Percentiles rank a stretch among this genome's conserved stretches.
Evolutionary conservation across 164 flowering plant genomes (phyloP).

Genomic region (Chimonanthus praecox): DNA sequence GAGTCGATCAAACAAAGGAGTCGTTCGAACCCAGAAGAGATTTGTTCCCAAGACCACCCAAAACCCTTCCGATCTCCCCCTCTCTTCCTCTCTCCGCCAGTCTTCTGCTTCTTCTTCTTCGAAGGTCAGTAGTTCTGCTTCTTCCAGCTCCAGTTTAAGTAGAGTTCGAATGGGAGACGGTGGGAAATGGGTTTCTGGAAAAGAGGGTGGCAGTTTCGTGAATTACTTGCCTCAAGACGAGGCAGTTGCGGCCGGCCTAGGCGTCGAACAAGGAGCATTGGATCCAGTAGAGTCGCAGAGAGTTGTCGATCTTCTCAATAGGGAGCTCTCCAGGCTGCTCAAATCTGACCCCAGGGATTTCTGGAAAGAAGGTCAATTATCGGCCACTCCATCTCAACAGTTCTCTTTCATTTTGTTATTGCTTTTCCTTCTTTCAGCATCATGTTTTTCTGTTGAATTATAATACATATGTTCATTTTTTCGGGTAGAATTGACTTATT

Average conservation of each 20-base stretch:
- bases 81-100: conserved; percentile 45
- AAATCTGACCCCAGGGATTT: conserved; percentile 65
- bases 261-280: conserved; percentile 84
- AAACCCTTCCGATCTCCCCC: conserved; percentile 26
- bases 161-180: conserved; percentile 36
- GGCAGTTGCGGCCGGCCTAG: conserved; percentile 85
- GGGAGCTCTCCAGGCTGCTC: conserved; percentile 69
- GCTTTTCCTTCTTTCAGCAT: neutral
- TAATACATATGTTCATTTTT: neutral
- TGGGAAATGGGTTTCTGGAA: conserved; percentile 48
- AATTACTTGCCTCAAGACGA: conserved; percentile 90
- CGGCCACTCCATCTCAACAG: neutral
- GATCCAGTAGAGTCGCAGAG: conserved; percentile 90
- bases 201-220: conserved; percentile 52
- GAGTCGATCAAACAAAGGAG: conserved; percentile 29
- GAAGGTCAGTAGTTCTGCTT: conserved; percentile 5
- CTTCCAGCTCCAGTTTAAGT: conserved; percentile 12
- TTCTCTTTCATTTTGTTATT: neutral
- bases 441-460: neutral
- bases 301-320: conserved; percentile 77
- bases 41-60: conserved; percentile 46
- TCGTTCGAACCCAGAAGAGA: conserved; percentile 27
- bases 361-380: conserved; percentile 72
- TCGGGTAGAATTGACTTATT: neutral
- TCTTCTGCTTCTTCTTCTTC: conserved; percentile 18